phyloP scores from a whole-genome alignment of 768 basidiomycete species.

The Kwoniella newhampshirensis region DNA sequence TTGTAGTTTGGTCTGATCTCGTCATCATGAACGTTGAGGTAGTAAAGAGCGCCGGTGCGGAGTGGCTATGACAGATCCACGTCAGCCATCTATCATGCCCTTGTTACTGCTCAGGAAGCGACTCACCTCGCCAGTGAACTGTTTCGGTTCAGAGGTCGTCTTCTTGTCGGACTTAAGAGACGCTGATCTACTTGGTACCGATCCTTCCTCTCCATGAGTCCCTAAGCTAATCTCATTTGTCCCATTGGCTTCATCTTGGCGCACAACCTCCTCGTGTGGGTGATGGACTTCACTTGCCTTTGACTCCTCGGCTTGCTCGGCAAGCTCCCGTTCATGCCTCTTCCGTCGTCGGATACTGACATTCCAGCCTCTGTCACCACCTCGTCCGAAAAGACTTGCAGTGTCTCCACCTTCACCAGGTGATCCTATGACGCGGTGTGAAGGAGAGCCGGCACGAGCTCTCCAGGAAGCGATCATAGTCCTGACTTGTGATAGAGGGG shows the following conservation, averaged over 20 bases:
- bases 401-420: conserved; percentile 21
- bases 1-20: conserved; percentile 59
- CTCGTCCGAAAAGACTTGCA: conserved; percentile 15
- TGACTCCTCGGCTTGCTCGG: conserved; percentile 29
- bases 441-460: conserved; percentile 31
- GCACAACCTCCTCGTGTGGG: neutral
- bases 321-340: conserved; percentile 23
- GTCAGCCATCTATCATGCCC: neutral
- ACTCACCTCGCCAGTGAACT: conserved; percentile 30
- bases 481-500: conserved; percentile 32
- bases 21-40: conserved; percentile 89
- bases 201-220: neutral
- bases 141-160: conserved; percentile 11
- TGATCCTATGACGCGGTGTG: conserved; percentile 24
- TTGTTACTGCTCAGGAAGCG: neutral
- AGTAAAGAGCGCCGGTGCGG: conserved; percentile 82
- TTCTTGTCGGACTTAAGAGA: conserved; percentile 12
- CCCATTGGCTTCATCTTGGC: neutral
- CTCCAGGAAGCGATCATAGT: conserved; percentile 45
- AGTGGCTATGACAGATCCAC: conserved; percentile 63
- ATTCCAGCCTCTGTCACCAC: conserved; percentile 40
- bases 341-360: conserved; percentile 38
- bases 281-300: neutral
- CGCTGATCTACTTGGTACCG: conserved; percentile 12
- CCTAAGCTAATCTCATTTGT: neutral